Evolutionary conservation across 495 filamentous ascomycete species (phyloP).

Genomic region (Rhypophila decipiens): DNA sequence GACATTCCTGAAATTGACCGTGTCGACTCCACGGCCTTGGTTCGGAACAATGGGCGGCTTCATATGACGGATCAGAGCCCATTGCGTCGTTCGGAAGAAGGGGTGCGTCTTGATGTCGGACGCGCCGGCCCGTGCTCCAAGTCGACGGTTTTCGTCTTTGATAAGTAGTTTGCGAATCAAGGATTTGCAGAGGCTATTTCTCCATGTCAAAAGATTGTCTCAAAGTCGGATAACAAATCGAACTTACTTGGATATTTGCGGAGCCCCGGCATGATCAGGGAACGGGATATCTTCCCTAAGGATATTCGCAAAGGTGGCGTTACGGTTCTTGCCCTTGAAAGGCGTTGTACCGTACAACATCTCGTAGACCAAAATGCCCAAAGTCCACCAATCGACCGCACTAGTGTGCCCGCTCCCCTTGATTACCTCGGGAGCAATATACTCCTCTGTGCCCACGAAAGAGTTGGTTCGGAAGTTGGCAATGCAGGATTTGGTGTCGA

Average conservation of each 20-base stretch:
- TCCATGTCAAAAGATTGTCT: background rate
- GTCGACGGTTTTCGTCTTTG: slow-evolving; percentile 92
- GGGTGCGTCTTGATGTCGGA: slow-evolving; percentile 95
- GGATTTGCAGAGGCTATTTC: slow-evolving; percentile 79
- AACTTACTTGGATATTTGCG: slow-evolving; percentile 84
- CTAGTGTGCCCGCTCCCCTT: slow-evolving; percentile 98
- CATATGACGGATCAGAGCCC: slow-evolving; percentile 94
- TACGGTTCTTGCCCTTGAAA: slow-evolving; percentile 98
- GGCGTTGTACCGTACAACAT: slow-evolving; percentile 99
- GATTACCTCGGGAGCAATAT: slow-evolving; percentile 97
- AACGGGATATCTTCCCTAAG: slow-evolving; percentile 91
- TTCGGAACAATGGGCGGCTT: slow-evolving; percentile 98
- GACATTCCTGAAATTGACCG: slow-evolving; percentile 93
- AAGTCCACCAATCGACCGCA: slow-evolving; percentile 98
- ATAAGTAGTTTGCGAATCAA: slow-evolving; percentile 94
- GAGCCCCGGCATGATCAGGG: slow-evolving; percentile 77
- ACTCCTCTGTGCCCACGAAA: slow-evolving; percentile 97
- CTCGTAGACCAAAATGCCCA: slow-evolving; percentile 94
- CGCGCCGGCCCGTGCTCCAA: slow-evolving; percentile 90
- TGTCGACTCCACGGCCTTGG: slow-evolving; percentile 86
- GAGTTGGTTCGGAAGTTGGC: slow-evolving; percentile 98
- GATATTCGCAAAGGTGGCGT: slow-evolving; percentile 97
- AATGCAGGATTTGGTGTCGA: slow-evolving; percentile 97
- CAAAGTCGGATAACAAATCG: background rate
- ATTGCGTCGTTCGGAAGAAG: slow-evolving; percentile 93